Base-by-base conservation (phyloP, 2,329 filamentous ascomycete genomes). In the Apiospora aurea region DNA sequence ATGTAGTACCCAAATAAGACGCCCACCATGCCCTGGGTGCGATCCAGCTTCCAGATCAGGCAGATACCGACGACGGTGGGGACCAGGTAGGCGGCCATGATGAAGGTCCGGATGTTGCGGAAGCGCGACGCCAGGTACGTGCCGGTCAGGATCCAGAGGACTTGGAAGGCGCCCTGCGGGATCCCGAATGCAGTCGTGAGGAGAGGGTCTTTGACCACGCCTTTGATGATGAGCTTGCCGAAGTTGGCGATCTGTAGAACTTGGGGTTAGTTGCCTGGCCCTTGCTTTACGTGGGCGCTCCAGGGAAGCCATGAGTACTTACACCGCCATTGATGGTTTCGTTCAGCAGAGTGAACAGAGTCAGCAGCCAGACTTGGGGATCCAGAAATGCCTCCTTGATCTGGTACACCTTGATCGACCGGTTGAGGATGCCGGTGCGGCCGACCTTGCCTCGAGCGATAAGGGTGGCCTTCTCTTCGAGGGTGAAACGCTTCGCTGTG, bases 221-320 rank as follows among this genome's bases (percentile, higher is more conserved):
- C 83, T 71, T 88, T 88, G 76, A 89, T 83, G 70, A 89, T 89
- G 29, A 88, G 82, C 71, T 87, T 89, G 51, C 86, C 85, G 73
- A 89, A 89, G 74, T 87, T 89, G 6, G 87, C 84, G 11, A 88
- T 78, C 66, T 68, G 38, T 14, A 67, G 14, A 16, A 1, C 1
- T 26, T 18, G 21, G 21, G 24, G 64, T 67, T 7, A 68, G 66
- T 14, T 5, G 4, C 29, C 18, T 47, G 7, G 6, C 11, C 11
- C 21, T 10, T 14, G 10, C 26, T 43, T 29, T 4, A 64, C 1
- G 5, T 13, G n/a, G 1, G 11, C 11, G 13, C 2, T 4, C 18
- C 13, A 41, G 21, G 18, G 24, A n/a, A 21, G 8, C n/a, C 4
- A 13, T 26, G 41, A 29, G 66, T 10, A 11, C 66, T 44, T 68